A percentile compares a stretch with the other conserved stretches of the same genome.
These are phyloP conservation scores for Eucalyptus marginata DNA, from an alignment of 345 rosid genomes.

Conservation along the genomic window DNA sequence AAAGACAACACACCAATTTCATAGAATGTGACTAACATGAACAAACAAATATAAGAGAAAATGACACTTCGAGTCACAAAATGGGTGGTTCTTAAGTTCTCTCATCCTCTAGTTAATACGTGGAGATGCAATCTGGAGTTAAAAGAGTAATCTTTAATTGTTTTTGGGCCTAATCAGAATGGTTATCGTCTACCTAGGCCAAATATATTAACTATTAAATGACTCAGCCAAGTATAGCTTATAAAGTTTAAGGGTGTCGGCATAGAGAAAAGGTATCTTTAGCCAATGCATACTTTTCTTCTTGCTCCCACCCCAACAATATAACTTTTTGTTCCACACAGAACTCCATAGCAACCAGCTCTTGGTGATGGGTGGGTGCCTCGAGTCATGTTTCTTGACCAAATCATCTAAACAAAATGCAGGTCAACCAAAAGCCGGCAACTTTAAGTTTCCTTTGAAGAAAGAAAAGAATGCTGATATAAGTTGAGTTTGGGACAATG, in stretches of 20 bases:
- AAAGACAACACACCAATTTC: not conserved
- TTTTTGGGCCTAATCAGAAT: not conserved
- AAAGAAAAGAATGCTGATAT: not conserved
- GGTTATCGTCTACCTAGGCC: not conserved
- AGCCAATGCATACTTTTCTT: constrained; percentile 58
- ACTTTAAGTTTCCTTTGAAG: not conserved
- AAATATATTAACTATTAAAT: too few relatives aligned
- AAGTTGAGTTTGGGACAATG: not conserved
- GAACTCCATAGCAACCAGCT: constrained; percentile 82
- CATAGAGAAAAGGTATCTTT: not conserved
- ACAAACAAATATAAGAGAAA: not conserved
- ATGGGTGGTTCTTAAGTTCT: not conserved
- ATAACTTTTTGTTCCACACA: constrained; percentile 88
- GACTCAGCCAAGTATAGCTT: too few relatives aligned
- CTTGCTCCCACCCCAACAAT: constrained; percentile 97
- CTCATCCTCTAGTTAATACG: not conserved
- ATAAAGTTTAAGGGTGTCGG: not conserved
- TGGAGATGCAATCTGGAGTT: not conserved
- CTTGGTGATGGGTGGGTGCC: constrained; percentile 94
- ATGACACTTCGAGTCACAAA: not conserved
- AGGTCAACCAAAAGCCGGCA: not conserved
- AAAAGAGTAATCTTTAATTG: too few relatives aligned
- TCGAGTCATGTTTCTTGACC: constrained; percentile 82
- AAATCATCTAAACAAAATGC: constrained; percentile 49
- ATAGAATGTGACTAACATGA: not conserved